These are phyloP conservation scores for Hypericum androsaemum DNA, from an alignment of 345 rosid genomes.

Conservation along the genomic window DNA sequence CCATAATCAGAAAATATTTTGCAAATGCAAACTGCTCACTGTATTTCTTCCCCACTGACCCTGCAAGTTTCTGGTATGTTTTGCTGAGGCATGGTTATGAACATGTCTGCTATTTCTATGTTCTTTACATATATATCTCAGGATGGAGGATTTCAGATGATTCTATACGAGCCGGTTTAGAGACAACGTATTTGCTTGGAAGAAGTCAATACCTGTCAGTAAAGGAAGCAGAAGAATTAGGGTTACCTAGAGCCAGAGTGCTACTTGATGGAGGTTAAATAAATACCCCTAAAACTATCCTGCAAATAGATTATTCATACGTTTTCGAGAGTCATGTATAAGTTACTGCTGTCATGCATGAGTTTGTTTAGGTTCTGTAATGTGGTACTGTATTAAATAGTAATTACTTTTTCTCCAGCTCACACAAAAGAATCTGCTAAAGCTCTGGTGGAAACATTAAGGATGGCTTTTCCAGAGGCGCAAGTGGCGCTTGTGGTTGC, in stretches of 20 bases:
- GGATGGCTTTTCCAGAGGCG: constrained; percentile 42
- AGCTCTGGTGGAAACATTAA: constrained; percentile 53
- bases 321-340: no score
- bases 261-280: constrained; percentile 78
- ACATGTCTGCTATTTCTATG: background rate
- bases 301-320: no score
- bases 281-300: no score
- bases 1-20: no score
- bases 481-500: constrained; percentile 55
- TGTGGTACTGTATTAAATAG: no score
- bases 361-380: no score
- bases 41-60: no score
- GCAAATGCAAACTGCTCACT: no score
- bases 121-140: constrained; percentile 16
- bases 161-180: constrained; percentile 64
- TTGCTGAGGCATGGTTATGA: constrained; percentile 3
- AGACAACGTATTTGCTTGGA: constrained; percentile 63
- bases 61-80: no score
- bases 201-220: constrained; percentile 68
- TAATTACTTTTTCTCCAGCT: constrained; percentile 31
- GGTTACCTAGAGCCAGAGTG: constrained; percentile 52
- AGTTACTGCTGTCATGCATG: no score
- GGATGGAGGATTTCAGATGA: constrained; percentile 64
- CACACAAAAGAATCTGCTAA: constrained; percentile 89
- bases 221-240: constrained; percentile 49